Conservation (phyloP, 2,329 filamentous ascomycete species). For the Xylariaceae sp. region DNA sequence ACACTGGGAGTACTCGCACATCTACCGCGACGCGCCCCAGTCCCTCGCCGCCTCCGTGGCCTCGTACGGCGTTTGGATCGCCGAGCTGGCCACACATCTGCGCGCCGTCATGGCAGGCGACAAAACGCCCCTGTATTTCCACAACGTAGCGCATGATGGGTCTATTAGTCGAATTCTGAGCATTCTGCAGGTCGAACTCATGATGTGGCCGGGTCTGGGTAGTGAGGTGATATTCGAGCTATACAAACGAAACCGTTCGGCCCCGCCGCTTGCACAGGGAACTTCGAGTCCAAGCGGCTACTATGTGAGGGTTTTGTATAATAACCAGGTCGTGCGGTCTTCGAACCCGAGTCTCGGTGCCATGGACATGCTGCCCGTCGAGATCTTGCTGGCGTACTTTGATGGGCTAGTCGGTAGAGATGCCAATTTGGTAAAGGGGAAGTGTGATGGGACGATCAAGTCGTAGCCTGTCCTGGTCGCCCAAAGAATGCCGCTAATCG, state of each 20-base stretch:
- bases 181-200: constrained; percentile 65
- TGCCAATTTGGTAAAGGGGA: constrained; percentile 40
- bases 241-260: constrained; percentile 36
- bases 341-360: constrained; percentile 62
- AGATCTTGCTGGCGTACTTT: constrained; percentile 62
- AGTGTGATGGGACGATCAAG: constrained; percentile 25
- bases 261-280: constrained; percentile 6
- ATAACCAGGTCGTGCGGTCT: constrained; percentile 60
- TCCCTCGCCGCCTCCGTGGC: constrained; percentile 58
- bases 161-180: constrained; percentile 61
- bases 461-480: neutral
- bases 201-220: constrained; percentile 85
- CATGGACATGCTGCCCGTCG: constrained; percentile 66
- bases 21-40: constrained; percentile 62
- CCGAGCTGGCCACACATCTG: constrained; percentile 63
- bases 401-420: constrained; percentile 61
- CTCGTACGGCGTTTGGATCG: constrained; percentile 67
- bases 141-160: constrained; percentile 79
- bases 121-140: constrained; percentile 50
- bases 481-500: neutral
- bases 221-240: constrained; percentile 73
- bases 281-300: constrained; percentile 28
- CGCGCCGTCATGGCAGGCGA: constrained; percentile 43
- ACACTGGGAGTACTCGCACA: constrained; percentile 74
- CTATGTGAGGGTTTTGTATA: constrained; percentile 65